A percentile compares a stretch with the other conserved stretches of the same genome.
Conservation (phyloP, 805 yeast genomes). For the Saccharomyces jurei region DNA sequence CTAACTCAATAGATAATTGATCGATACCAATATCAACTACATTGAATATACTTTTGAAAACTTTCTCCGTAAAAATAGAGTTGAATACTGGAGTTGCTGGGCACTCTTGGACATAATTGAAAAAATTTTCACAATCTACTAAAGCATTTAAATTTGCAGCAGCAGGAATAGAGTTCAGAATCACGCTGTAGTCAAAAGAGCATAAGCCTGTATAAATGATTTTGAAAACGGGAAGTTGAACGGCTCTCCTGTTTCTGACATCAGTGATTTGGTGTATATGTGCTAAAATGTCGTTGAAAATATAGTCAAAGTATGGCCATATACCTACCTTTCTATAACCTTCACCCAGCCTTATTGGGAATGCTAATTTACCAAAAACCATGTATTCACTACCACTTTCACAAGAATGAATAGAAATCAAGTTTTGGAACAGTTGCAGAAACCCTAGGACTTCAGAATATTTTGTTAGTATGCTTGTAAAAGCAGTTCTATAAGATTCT, state of each 20-base stretch:
- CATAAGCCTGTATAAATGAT: constrained; percentile 42
- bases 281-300: constrained; percentile 58
- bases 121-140: constrained; percentile 38
- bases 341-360: constrained; percentile 57
- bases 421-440: constrained; percentile 40
- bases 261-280: constrained; percentile 35
- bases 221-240: constrained; percentile 49
- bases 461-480: constrained; percentile 40
- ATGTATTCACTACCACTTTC: constrained; percentile 20
- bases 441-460: constrained; percentile 57
- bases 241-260: constrained; percentile 29
- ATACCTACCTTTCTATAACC: constrained; percentile 57
- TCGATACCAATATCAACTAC: constrained; percentile 58
- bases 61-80: constrained; percentile 51
- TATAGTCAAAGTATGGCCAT: constrained; percentile 72
- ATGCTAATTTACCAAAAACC: constrained; percentile 41
- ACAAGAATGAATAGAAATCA: constrained; percentile 30
- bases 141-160: constrained; percentile 44
- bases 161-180: constrained; percentile 45
- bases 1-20: constrained; percentile 27
- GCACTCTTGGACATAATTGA: constrained; percentile 49
- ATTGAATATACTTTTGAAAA: constrained; percentile 47
- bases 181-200: constrained; percentile 45
- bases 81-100: constrained; percentile 63
- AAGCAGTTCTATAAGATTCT: constrained; percentile 36